phyloP scores from a whole-genome alignment of 2,329 filamentous ascomycete species.

The Botrytis tulipae region DNA sequence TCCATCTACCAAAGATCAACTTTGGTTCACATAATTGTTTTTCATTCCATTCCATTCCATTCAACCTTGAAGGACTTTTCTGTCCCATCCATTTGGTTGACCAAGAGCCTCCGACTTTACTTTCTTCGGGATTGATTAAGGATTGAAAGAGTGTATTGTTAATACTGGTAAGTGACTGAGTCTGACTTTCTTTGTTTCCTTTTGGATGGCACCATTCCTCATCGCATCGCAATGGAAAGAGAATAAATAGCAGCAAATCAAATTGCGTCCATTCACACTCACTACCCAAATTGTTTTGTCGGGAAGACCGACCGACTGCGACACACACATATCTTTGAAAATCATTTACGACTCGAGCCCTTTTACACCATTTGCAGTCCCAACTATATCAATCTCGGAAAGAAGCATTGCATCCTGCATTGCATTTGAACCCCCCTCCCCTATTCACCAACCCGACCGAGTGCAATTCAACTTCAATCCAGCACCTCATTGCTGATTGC shows the following conservation, averaged over 20 bases:
- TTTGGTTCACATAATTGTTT: not conserved
- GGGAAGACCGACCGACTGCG: not conserved
- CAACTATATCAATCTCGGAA: not conserved
- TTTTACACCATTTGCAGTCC: not conserved
- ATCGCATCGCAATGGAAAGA: not conserved
- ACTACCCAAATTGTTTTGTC: not conserved
- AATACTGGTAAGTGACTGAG: not conserved
- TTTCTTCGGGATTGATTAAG: not conserved
- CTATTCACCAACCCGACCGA: not conserved
- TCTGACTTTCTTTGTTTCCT: not conserved
- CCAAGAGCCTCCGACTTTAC: not conserved
- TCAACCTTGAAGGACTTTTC: not conserved
- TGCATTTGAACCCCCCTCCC: not conserved
- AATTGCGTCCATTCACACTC: not conserved
- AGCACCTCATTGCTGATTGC: not conserved
- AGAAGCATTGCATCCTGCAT: slow-evolving; percentile 1
- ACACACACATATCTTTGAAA: not conserved
- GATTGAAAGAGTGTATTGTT: not conserved
- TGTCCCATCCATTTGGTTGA: not conserved
- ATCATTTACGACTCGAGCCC: not conserved
- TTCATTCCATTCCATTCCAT: not conserved
- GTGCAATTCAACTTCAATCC: not conserved
- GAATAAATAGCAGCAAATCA: too few species aligned
- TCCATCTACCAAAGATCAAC: not conserved
- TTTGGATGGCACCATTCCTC: not conserved